A percentile compares a stretch with the other conserved stretches of the same genome.
Evolutionary conservation across 2,329 filamentous ascomycete genomes (phyloP).

Genomic region (Fusarium neocosmosporiellum): DNA sequence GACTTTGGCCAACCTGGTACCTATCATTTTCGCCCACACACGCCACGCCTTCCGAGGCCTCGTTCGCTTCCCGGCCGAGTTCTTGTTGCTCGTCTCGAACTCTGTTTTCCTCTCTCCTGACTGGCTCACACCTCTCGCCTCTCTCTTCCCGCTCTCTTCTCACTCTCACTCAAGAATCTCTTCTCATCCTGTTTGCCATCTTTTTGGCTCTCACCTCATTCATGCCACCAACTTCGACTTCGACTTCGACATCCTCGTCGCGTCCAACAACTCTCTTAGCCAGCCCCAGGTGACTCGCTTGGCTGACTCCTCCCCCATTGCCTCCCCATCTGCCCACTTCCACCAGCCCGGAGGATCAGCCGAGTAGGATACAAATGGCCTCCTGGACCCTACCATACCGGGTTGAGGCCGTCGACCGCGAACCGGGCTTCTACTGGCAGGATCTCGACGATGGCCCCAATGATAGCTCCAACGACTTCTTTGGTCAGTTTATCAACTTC

Average conservation of each 20-base stretch:
- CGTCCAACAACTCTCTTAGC: constrained; percentile 27
- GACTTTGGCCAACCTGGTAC: constrained; percentile 34
- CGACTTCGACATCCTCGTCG: constrained; percentile 31
- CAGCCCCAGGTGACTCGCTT: constrained; percentile 37
- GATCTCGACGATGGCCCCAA: constrained; percentile 46
- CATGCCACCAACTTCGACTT: constrained; percentile 35
- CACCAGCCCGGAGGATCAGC: constrained; percentile 12
- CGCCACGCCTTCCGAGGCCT: constrained; percentile 37
- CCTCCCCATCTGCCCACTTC: constrained; percentile 15
- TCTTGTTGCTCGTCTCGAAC: constrained; percentile 39
- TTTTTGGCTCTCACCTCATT: constrained; percentile 32
- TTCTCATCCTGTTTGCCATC: constrained; percentile 32
- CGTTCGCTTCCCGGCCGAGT: constrained; percentile 37
- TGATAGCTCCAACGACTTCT: constrained; percentile 49
- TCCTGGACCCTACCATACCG: constrained; percentile 52
- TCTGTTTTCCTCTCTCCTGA: constrained; percentile 40
- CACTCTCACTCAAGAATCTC: constrained; percentile 34
- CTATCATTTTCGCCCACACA: constrained; percentile 16
- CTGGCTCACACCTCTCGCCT: constrained; percentile 34
- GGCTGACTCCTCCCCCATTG: constrained; percentile 27
- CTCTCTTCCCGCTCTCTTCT: constrained; percentile 23
- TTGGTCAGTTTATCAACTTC: constrained; percentile 53
- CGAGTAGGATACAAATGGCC: constrained; percentile 44
- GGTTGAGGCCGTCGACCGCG: constrained; percentile 49
- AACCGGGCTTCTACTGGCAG: constrained; percentile 51